Percentiles rank a stretch among this genome's conserved stretches.
Evolutionary conservation across 108 stramenopile species (phyloP).

Genomic region (Stephanodiscus triporus): DNA sequence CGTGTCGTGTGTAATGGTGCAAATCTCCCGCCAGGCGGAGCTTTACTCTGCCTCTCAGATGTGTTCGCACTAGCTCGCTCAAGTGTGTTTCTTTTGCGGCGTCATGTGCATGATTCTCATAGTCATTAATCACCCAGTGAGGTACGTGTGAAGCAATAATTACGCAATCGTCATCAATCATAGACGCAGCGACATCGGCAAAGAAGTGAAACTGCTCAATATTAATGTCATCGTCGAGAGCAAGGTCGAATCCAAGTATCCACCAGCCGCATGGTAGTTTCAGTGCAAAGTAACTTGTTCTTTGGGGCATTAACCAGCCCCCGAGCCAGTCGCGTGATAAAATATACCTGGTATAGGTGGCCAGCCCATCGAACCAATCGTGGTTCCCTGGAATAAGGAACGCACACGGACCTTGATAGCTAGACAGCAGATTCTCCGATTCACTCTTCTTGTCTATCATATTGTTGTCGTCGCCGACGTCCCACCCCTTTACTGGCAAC

Average conservation of each 20-base stretch:
- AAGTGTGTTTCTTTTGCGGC: slow-evolving; percentile 45
- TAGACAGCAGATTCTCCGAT: slow-evolving; percentile 3
- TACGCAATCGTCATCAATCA: slow-evolving; percentile 45
- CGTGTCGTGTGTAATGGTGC: slow-evolving; percentile 67
- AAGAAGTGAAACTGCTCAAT: slow-evolving; percentile 70
- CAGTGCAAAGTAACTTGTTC: slow-evolving; percentile 66
- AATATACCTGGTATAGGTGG: slow-evolving; percentile 61
- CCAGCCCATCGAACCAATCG: slow-evolving; percentile 75
- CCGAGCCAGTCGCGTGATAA: slow-evolving; percentile 67
- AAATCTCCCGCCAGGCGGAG: slow-evolving; percentile 65
- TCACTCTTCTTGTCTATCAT: slow-evolving; percentile 15
- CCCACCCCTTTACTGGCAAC: slow-evolving; percentile 58
- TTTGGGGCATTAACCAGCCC: slow-evolving; percentile 70
- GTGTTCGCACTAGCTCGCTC: slow-evolving; percentile 55
- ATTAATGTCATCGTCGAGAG: slow-evolving; percentile 66
- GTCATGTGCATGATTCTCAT: slow-evolving; percentile 42
- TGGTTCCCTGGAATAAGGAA: slow-evolving; percentile 63
- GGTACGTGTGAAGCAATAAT: slow-evolving; percentile 65
- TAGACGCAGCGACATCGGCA: slow-evolving; percentile 46
- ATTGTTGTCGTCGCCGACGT: not conserved
- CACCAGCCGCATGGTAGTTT: slow-evolving; percentile 63
- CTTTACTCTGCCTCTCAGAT: slow-evolving; percentile 56
- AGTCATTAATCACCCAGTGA: slow-evolving; percentile 60
- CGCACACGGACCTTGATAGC: slow-evolving; percentile 32
- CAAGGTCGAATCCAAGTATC: slow-evolving; percentile 59